phyloP scores from a whole-genome alignment of 306 rosid species.

The Cucurbita maxima region DNA sequence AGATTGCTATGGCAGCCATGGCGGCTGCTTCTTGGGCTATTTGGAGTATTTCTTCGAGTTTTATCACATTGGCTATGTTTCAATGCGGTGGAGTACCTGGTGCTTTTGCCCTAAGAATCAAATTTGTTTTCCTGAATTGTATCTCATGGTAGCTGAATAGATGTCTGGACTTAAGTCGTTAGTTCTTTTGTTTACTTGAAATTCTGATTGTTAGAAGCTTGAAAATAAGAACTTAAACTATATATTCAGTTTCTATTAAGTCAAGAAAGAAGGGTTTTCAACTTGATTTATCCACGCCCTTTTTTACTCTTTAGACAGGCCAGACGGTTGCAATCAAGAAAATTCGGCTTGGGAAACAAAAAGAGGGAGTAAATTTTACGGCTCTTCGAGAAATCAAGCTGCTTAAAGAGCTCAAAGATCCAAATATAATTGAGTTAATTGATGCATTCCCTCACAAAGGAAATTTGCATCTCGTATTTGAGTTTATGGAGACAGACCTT shows the following conservation, averaged over 20 bases:
- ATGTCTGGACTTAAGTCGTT: not conserved
- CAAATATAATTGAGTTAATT: conserved; percentile 72
- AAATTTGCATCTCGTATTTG: conserved; percentile 91
- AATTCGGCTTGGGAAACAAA: conserved; percentile 90
- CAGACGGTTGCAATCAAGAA: conserved; percentile 88
- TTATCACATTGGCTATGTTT: not conserved
- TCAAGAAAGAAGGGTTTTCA: not conserved
- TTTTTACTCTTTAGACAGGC: conserved; percentile 50
- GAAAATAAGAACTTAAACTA: not conserved
- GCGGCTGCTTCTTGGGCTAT: not conserved
- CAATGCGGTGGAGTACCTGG: not conserved
- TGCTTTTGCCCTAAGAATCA: not conserved
- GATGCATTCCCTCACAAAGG: conserved; percentile 89
- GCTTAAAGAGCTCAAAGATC: conserved; percentile 74
- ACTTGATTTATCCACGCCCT: not conserved
- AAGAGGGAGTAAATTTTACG: conserved; percentile 90
- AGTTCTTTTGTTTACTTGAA: not conserved
- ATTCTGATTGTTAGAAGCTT: not conserved
- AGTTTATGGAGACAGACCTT: conserved; percentile 96
- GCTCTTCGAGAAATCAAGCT: conserved; percentile 87
- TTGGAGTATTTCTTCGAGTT: not conserved
- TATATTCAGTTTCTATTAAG: not conserved
- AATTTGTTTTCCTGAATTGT: not conserved
- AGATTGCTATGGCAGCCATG: not conserved
- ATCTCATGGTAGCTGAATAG: not conserved